Conservation (phyloP, 1,284 basidiomycete genomes). For the Ustilago trichophora region DNA sequence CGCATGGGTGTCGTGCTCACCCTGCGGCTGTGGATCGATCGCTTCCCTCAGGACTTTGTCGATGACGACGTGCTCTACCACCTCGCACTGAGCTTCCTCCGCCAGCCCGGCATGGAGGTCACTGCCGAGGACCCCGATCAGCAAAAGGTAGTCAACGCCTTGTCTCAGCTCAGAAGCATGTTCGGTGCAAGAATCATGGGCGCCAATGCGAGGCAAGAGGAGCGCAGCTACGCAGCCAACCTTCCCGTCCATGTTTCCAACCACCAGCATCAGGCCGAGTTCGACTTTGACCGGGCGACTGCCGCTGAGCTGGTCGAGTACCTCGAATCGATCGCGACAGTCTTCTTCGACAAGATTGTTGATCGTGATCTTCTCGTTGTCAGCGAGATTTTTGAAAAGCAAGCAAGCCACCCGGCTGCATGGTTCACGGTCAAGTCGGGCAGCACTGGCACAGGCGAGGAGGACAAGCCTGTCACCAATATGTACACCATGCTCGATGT, state of each 20-base stretch:
- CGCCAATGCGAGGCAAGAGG: constrained; percentile 41
- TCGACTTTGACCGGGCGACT: constrained; percentile 51
- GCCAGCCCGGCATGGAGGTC: constrained; percentile 27
- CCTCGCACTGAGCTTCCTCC: constrained; percentile 47
- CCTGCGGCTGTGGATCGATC: constrained; percentile 56
- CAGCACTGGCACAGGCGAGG: constrained; percentile 22
- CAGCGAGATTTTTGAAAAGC: constrained; percentile 55
- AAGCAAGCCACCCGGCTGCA: constrained; percentile 41
- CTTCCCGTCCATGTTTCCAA: constrained; percentile 22
- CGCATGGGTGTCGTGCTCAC: constrained; percentile 53
- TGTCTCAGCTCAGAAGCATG: constrained; percentile 38
- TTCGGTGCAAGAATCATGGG: constrained; percentile 48
- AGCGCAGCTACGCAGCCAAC: constrained; percentile 26
- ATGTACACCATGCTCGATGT: constrained; percentile 60
- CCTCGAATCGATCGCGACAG: constrained; percentile 58
- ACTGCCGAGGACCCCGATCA: constrained; percentile 47
- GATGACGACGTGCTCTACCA: constrained; percentile 57
- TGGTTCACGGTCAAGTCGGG: constrained; percentile 49
- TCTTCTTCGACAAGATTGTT: constrained; percentile 59
- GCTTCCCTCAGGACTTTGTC: constrained; percentile 60
- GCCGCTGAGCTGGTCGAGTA: constrained; percentile 56
- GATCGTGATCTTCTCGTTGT: constrained; percentile 56
- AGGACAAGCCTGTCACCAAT: constrained; percentile 51
- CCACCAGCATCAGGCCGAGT: constrained; percentile 14
- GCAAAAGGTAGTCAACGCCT: constrained; percentile 36